Percentiles rank a stretch among this genome's conserved stretches.
These are phyloP conservation scores for Talaromyces atroroseus DNA, from an alignment of 2,329 filamentous ascomycete species.

Conservation along the genomic window DNA sequence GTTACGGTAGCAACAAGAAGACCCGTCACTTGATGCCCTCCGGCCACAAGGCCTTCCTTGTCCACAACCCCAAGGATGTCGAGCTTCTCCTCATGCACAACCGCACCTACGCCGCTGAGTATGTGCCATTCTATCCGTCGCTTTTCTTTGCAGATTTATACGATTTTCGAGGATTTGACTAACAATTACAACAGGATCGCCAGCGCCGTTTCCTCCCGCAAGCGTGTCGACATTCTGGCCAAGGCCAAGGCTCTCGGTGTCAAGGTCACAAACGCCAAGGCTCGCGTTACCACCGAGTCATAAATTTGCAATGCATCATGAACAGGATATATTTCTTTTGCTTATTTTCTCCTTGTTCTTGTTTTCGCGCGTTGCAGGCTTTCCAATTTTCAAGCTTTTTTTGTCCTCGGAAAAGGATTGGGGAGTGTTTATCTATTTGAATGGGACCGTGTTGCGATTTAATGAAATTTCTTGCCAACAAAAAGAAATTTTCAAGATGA, in stretches of 20 bases:
- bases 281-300: slow-evolving; percentile 93
- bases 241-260: slow-evolving; percentile 97
- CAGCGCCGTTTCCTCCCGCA: slow-evolving; percentile 95
- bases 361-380: slow-evolving; percentile 10
- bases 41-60: slow-evolving; percentile 99
- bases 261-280: slow-evolving; percentile 99
- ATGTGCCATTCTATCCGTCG: slow-evolving; percentile 43
- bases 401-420: not conserved
- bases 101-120: slow-evolving; percentile 98
- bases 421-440: slow-evolving; percentile 1
- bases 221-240: slow-evolving; percentile 96
- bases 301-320: slow-evolving; percentile 35
- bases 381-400: slow-evolving; percentile 4
- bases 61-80: slow-evolving; percentile 92
- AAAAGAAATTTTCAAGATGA: not conserved
- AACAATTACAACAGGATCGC: slow-evolving; percentile 65
- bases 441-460: slow-evolving; percentile 7
- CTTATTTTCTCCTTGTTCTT: slow-evolving; percentile 13
- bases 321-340: slow-evolving; percentile 11
- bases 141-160: no score
- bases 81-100: slow-evolving; percentile 99
- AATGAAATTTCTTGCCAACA: not conserved
- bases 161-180: not conserved
- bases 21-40: slow-evolving; percentile 98
- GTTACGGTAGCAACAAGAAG: slow-evolving; percentile 99